Conservation (phyloP, 164 flowering plant genomes). For the Hamamelis virginiana region DNA sequence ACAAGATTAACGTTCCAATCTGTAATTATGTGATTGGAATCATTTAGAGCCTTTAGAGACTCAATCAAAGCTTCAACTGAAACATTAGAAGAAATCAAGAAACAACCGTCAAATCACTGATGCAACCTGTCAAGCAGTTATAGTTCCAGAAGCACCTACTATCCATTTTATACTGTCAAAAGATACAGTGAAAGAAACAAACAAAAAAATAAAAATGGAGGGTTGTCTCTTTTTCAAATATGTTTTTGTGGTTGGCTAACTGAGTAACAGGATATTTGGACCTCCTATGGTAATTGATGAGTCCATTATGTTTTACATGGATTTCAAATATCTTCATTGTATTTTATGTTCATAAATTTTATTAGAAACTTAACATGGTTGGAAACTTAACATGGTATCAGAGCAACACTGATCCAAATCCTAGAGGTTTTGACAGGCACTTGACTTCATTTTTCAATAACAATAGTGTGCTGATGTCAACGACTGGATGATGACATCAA, state of each 20-base stretch:
- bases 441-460: no score
- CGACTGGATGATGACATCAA: no score
- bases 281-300: not conserved
- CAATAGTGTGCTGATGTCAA: no score
- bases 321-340: not conserved
- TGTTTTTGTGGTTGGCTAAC: not conserved
- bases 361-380: no score
- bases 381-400: no score
- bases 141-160: not conserved
- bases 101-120: not conserved
- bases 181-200: not conserved
- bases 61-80: conserved; percentile 78
- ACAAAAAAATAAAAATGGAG: not conserved
- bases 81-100: conserved; percentile 7
- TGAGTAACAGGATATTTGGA: not conserved
- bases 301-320: not conserved
- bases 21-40: conserved; percentile 38
- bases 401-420: no score
- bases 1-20: conserved; percentile 66
- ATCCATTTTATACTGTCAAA: not conserved
- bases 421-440: no score
- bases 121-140: not conserved
- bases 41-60: conserved; percentile 53
- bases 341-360: not conserved
- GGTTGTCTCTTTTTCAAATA: not conserved